Evolutionary conservation across 2,329 filamentous ascomycete genomes (phyloP).

Genomic region (Fusarium mundagurra): DNA sequence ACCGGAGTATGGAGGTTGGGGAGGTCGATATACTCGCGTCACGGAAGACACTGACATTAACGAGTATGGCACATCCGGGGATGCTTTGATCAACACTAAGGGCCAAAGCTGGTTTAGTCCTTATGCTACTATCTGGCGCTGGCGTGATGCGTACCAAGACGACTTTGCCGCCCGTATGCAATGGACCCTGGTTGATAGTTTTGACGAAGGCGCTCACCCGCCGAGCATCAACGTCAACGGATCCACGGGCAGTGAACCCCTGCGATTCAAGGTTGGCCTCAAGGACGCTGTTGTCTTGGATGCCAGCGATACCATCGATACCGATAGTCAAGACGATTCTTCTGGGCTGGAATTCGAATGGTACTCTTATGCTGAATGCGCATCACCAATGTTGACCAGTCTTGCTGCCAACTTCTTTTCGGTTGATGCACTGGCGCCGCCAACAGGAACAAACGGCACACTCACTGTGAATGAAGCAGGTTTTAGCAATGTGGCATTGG

Average conservation of each 20-base stretch:
- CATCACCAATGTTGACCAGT: not conserved
- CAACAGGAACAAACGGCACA: not conserved
- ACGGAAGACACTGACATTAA: not conserved
- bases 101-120: not conserved
- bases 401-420: not conserved
- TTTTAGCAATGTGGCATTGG: not conserved
- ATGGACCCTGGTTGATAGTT: not conserved
- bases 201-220: not conserved
- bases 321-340: not conserved
- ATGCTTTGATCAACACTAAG: not conserved
- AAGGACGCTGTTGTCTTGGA: not conserved
- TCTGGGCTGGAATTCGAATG: conserved; percentile 1
- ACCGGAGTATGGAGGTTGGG: conserved; percentile 12
- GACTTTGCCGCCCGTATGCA: conserved; percentile 19
- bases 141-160: conserved; percentile 19
- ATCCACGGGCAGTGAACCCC: not conserved
- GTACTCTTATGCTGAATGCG: conserved; percentile 7
- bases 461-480: not conserved
- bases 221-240: conserved; percentile 1
- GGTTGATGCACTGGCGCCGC: not conserved
- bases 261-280: not conserved
- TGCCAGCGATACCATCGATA: not conserved
- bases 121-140: conserved; percentile 13
- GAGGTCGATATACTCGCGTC: conserved; percentile 2
- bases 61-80: conserved; percentile 2